A percentile compares a stretch with the other conserved stretches of the same genome.
Conservation (phyloP, 2,329 filamentous ascomycete species). For the Nemania serpens region DNA sequence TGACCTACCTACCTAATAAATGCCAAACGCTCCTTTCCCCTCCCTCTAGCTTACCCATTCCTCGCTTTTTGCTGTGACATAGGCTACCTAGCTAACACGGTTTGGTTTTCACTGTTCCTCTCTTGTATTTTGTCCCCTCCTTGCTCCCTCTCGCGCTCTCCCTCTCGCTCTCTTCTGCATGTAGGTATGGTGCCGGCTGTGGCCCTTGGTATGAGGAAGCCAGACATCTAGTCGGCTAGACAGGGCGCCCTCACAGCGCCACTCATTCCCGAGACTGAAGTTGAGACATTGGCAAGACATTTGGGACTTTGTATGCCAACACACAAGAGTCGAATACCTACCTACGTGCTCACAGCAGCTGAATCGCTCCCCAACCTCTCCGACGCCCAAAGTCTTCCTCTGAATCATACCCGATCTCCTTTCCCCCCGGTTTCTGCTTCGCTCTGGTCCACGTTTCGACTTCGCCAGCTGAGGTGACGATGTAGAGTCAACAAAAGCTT, state of each 20-base stretch:
- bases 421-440: neutral
- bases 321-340: slow-evolving; percentile 7
- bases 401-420: slow-evolving; percentile 5
- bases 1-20: slow-evolving; percentile 4
- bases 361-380: neutral
- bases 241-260: slow-evolving; percentile 3
- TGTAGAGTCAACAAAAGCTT: slow-evolving; percentile 9
- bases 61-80: slow-evolving; percentile 12
- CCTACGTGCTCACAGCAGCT: slow-evolving; percentile 1
- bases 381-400: neutral
- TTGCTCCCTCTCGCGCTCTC: neutral
- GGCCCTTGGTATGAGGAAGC: slow-evolving; percentile 2
- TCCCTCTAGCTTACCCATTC: slow-evolving; percentile 2
- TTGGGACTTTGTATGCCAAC: slow-evolving; percentile 26
- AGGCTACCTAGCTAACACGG: too few species aligned
- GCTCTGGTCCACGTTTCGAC: neutral
- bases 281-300: slow-evolving; percentile 36
- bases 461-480: slow-evolving; percentile 8
- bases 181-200: too few species aligned
- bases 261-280: slow-evolving; percentile 19
- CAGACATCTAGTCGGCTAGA: slow-evolving; percentile 3
- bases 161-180: too few species aligned
- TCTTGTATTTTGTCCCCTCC: neutral
- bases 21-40: neutral
- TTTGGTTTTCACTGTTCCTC: slow-evolving; percentile 1